These are phyloP conservation scores for Phyllachora maydis DNA, from an alignment of 2,329 filamentous ascomycete genomes.

Conservation along the genomic window DNA sequence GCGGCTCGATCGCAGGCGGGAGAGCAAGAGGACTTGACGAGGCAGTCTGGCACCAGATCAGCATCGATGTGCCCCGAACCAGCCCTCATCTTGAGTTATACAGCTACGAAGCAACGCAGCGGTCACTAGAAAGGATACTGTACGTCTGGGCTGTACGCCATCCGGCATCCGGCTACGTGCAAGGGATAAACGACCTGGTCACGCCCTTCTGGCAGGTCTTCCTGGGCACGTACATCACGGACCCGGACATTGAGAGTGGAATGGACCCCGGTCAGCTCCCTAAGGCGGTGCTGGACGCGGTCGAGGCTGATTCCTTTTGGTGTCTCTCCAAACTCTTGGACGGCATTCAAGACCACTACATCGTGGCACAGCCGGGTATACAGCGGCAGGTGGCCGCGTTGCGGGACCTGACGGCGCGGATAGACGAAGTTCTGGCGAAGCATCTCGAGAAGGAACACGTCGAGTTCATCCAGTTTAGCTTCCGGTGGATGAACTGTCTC, in stretches of 20 bases:
- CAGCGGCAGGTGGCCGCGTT: constrained; percentile 81
- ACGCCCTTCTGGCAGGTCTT: constrained; percentile 98
- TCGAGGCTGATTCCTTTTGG: constrained; percentile 97
- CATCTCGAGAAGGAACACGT: constrained; percentile 82
- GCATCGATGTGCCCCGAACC: constrained; percentile 89
- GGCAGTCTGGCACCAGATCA: constrained; percentile 98
- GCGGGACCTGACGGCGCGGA: constrained; percentile 75
- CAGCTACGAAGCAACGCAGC: constrained; percentile 85
- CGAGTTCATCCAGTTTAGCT: constrained; percentile 98
- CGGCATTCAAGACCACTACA: constrained; percentile 97
- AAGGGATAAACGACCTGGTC: constrained; percentile 95
- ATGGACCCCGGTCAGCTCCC: constrained; percentile 96
- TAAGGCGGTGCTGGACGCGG: constrained; percentile 76
- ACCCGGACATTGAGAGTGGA: constrained; percentile 73
- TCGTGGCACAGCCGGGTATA: constrained; percentile 91
- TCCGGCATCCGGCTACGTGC: constrained; percentile 91
- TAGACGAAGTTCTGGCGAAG: constrained; percentile 65
- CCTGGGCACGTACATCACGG: constrained; percentile 83
- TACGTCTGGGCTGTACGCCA: constrained; percentile 97
- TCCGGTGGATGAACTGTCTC: constrained; percentile 98
- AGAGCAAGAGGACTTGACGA: constrained; percentile 53
- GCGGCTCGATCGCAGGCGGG: constrained; percentile 6
- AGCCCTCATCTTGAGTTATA: constrained; percentile 94
- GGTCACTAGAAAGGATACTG: constrained; percentile 80
- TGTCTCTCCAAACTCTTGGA: constrained; percentile 95